phyloP scores from a whole-genome alignment of 345 rosid species.

The Eucalyptus albens region DNA sequence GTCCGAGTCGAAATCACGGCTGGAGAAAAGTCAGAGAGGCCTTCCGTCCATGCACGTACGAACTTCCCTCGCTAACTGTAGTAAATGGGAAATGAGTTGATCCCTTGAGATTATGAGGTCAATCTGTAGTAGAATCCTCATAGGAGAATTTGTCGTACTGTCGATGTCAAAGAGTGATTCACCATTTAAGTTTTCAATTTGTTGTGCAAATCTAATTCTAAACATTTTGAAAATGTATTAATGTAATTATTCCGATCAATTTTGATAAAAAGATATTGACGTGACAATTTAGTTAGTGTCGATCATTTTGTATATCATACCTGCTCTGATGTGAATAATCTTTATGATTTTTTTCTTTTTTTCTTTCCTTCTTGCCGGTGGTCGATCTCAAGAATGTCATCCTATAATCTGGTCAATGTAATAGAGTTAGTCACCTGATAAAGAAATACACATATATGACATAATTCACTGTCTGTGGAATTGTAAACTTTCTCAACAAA shows the following conservation, averaged over 20 bases:
- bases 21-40: no score
- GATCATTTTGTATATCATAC: accelerated
- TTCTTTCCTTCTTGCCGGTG: accelerated
- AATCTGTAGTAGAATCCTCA: neutral
- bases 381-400: neutral
- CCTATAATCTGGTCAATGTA: neutral
- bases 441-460: neutral
- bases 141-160: neutral
- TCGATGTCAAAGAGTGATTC: neutral
- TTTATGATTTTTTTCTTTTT: no score
- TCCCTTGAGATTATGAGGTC: neutral
- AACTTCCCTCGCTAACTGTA: no score
- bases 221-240: no score
- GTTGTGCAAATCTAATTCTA: no score
- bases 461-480: neutral
- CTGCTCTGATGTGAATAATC: accelerated
- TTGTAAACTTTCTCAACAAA: neutral
- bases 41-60: no score
- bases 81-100: neutral
- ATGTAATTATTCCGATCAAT: no score
- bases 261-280: neutral
- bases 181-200: neutral
- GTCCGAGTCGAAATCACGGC: no score
- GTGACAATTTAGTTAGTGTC: no score
- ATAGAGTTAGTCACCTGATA: neutral